Evolutionary conservation across 495 filamentous ascomycete genomes (phyloP).

Genomic region (Acidiella bohemica): DNA sequence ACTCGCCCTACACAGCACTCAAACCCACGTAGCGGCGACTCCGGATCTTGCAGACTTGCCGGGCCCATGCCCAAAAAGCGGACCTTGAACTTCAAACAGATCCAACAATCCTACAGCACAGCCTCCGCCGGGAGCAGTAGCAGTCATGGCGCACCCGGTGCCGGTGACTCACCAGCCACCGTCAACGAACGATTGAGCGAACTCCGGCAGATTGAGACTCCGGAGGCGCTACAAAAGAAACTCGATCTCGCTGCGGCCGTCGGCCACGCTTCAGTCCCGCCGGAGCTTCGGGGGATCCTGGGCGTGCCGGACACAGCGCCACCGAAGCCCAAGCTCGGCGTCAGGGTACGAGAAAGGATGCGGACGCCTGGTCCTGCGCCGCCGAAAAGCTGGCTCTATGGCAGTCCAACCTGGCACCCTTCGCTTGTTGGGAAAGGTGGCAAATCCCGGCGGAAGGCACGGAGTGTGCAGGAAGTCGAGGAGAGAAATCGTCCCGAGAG

Average conservation of each 20-base stretch:
- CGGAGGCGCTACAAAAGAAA: conserved; percentile 20
- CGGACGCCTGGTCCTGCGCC: conserved; percentile 52
- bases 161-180: conserved; percentile 11
- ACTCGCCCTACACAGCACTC: not conserved
- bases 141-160: not conserved
- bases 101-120: conserved; percentile 21
- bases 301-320: conserved; percentile 57
- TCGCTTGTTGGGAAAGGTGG: not conserved
- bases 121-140: conserved; percentile 15
- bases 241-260: conserved; percentile 23
- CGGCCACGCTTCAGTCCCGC: conserved; percentile 37
- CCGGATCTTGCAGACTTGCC: not conserved
- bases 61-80: conserved; percentile 29
- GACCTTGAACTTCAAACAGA: conserved; percentile 18
- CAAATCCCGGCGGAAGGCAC: conserved; percentile 1
- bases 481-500: conserved; percentile 11
- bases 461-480: not conserved
- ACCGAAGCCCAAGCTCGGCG: conserved; percentile 45
- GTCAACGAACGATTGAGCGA: conserved; percentile 31
- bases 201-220: conserved; percentile 26
- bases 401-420: not conserved
- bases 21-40: not conserved
- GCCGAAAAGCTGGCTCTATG: conserved; percentile 53
- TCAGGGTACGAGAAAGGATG: conserved; percentile 30
- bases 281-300: conserved; percentile 45